Evolutionary conservation across 2,329 filamentous ascomycete genomes (phyloP), one percentile per base, ranked within the genome.

Genomic region (Diaporthe eres): DNA sequence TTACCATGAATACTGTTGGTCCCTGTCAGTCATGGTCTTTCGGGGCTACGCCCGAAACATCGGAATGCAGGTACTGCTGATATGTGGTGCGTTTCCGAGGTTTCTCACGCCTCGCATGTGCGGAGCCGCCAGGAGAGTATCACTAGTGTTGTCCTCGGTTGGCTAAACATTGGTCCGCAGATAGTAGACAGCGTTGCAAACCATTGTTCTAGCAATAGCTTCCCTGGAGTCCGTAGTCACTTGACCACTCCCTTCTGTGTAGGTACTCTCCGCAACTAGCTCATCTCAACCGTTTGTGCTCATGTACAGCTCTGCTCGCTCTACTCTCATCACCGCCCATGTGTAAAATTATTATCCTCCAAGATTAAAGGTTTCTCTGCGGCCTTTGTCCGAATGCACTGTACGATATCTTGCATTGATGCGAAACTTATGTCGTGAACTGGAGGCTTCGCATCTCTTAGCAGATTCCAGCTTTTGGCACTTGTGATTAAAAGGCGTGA

Each of bases 121-220:
- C 37, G 10, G 37, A 39, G 2, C 37, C 37, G 15, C 8, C 19
- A 49, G 19, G 22, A 1, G 8, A 51, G 47, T 51, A 8, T 51
- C 8, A 12, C 22, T 51, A 5, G 19, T 22, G 47, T 22, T n/a
- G 22, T 51, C 8, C 47, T 0, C 25, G 47, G 47, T 51, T 25
- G 10, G 2, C 9, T 39, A 0, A 0, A 1, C 37, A 39, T 1
- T 39, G 10, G 10, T 0, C 37, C 37, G 37, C 37, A 39, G 10
- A 13, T 1, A 39, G 15, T 39, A 4, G 37, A 39, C 10, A 39
- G 37, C 2, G 10, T 39, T 39, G 37, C 12, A 39, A 39, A 39
- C 10, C 37, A 39, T 13, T 39, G 10, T 13, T 39, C 10, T 39
- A 39, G 37, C 37, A 13, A 39, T 39, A 13, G 10, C 37, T 39